A percentile compares a stretch with the other conserved stretches of the same genome.
These are phyloP conservation scores for Acmispon strigosus DNA, from an alignment of 306 rosid genomes.

Conservation along the genomic window DNA sequence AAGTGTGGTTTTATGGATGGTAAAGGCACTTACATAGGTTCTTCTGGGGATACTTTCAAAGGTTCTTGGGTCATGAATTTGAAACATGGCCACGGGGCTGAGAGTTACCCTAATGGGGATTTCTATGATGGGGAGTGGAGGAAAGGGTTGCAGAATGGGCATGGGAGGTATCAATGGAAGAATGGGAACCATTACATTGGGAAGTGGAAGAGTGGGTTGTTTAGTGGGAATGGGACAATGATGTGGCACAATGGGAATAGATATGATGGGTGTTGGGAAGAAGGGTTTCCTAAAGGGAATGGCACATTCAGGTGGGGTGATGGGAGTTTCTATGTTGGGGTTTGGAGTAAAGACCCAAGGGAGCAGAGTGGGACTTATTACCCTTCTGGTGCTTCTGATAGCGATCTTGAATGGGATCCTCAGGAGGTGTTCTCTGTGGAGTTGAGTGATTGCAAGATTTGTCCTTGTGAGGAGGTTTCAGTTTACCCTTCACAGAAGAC, in stretches of 20 bases:
- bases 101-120: conserved; percentile 76
- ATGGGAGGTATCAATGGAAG: conserved; percentile 85
- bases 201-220: conserved; percentile 63
- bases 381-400: conserved; percentile 33
- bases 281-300: conserved; percentile 69
- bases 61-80: conserved; percentile 81
- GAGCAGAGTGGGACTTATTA: conserved; percentile 66
- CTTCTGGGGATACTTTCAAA: conserved; percentile 62
- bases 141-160: conserved; percentile 68
- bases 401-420: conserved; percentile 52
- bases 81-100: conserved; percentile 66
- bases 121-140: conserved; percentile 89
- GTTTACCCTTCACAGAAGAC: conserved; percentile 74
- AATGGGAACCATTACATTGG: conserved; percentile 72
- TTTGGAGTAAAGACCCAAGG: conserved; percentile 58
- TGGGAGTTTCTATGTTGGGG: conserved; percentile 69
- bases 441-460: conserved; percentile 34
- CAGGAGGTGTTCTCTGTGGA: conserved; percentile 33
- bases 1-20: conserved; percentile 72
- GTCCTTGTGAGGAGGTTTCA: conserved; percentile 42
- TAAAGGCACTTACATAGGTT: conserved; percentile 64
- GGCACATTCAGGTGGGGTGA: conserved; percentile 69
- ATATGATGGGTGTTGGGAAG: conserved; percentile 86
- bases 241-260: conserved; percentile 64
- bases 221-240: conserved; percentile 72